Conservation (phyloP, 495 filamentous ascomycete species). For the Trypethelium eluteriae region DNA sequence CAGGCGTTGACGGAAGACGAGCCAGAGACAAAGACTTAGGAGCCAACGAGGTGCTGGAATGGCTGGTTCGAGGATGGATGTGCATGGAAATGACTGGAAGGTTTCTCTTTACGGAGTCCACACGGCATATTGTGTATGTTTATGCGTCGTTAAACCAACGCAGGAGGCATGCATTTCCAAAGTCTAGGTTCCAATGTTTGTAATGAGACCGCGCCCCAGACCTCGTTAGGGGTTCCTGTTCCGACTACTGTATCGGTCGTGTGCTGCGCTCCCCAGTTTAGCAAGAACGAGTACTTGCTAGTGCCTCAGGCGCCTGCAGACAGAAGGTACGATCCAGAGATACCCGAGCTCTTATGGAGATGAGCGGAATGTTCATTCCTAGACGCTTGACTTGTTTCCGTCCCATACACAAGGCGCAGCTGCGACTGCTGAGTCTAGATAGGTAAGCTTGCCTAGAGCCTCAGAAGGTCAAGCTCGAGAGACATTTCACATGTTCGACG, state of each 20-base stretch:
- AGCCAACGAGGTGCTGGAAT: neutral
- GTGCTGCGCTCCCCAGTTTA: neutral
- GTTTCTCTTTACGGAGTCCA: constrained; percentile 3
- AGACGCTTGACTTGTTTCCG: too few relatives aligned
- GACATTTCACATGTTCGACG: neutral
- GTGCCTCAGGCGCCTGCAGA: neutral
- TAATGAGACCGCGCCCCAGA: neutral
- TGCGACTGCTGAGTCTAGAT: too few relatives aligned
- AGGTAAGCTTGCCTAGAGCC: neutral
- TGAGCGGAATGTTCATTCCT: too few relatives aligned
- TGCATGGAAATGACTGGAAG: neutral
- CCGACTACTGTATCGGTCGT: neutral
- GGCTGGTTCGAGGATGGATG: neutral
- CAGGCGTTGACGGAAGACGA: constrained; percentile 67
- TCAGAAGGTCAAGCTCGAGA: neutral
- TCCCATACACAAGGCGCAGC: too few relatives aligned
- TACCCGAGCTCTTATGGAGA: too few relatives aligned
- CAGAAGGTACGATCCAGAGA: neutral
- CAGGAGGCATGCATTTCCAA: constrained; percentile 1
- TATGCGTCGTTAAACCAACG: neutral
- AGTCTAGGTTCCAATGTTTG: neutral
- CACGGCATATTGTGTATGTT: neutral
- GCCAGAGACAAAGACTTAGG: constrained; percentile 46
- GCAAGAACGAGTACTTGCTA: neutral
- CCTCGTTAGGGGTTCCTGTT: too few relatives aligned